Conservation (phyloP, 805 yeast genomes). For the Lipomyces sp. region DNA sequence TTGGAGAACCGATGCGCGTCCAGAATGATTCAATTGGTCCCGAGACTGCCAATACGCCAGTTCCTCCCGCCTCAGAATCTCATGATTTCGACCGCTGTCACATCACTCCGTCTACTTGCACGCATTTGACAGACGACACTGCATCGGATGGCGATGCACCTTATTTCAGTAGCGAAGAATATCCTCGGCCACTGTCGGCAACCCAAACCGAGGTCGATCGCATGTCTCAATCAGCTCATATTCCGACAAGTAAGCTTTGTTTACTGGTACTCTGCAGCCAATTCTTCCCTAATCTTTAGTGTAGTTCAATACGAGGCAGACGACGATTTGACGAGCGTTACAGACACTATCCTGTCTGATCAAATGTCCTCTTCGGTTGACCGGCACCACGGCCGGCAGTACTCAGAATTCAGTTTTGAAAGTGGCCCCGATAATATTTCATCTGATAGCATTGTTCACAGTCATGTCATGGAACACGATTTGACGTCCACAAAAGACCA, state of each 20-base stretch:
- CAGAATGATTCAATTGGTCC: neutral
- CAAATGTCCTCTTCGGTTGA: neutral
- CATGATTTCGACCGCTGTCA: neutral
- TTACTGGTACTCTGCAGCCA: neutral
- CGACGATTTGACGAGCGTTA: neutral
- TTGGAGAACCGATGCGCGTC: neutral
- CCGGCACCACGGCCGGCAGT: constrained; percentile 15
- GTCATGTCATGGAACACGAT: neutral
- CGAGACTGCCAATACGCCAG: neutral
- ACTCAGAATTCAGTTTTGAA: constrained; percentile 25
- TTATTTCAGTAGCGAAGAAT: constrained; percentile 15
- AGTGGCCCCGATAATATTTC: constrained; percentile 6
- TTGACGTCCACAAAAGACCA: neutral
- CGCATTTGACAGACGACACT: neutral
- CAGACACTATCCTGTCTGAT: neutral
- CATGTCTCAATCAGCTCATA: neutral
- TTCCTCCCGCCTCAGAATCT: neutral
- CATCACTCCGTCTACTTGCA: neutral
- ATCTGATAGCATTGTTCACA: neutral
- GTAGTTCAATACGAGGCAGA: neutral
- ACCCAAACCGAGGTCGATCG: neutral
- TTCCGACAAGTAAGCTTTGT: neutral
- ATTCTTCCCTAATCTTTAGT: neutral
- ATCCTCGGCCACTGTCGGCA: neutral
- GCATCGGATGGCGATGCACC: constrained; percentile 2